Base-by-base conservation (phyloP, 2,329 filamentous ascomycete species). In the Fusarium sp. region DNA sequence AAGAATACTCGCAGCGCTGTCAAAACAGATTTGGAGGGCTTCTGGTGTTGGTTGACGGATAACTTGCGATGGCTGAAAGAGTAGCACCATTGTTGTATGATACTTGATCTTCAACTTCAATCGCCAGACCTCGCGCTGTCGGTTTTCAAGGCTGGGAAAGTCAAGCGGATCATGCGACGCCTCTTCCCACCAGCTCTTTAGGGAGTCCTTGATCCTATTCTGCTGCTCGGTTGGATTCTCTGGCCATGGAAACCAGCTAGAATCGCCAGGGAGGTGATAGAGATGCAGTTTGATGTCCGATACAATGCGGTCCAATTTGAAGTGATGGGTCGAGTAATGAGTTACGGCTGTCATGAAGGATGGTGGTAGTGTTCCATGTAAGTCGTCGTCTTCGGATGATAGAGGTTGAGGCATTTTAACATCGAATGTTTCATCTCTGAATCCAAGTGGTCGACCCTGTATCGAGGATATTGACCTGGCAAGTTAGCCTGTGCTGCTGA, bases 391-490 rank as follows among this genome's bases (percentile, higher is more conserved):
- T 4, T 52, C 53, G 15, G 42, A 39, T 3, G 21, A 45, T 14
- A 46, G 28, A 6, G 49, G 19, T 2, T 67, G 33, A 7, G 73
- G 73, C 33, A 74, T 26, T 33, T 71, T 54, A 4, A 80, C 65
- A 51, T 81, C 79, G 54, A 80, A 80, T 0, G 77, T 78, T 42
- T 80, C 79, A 43, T 81, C 79, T 13, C 77, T 67, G 17, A 80
- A 76, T 1, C 79, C 78, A 4, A 81, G 71, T 2, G 79, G 79
- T 3, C 79, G 77, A 8, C 79, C 79, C 57, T 81, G 79, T 8
- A 81, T 80, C 3, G 78, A 77, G 6, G 78, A 70, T 13, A 80
- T 73, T 14, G 78, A 80, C 31, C 77, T 79, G 14, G 11, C 8
- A 42, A 14, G n/a, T 67, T 11, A 64, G 56, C 9, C 22, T 2